phyloP scores from a whole-genome alignment of 345 rosid species.

The Eucalyptus guilfoylei region DNA sequence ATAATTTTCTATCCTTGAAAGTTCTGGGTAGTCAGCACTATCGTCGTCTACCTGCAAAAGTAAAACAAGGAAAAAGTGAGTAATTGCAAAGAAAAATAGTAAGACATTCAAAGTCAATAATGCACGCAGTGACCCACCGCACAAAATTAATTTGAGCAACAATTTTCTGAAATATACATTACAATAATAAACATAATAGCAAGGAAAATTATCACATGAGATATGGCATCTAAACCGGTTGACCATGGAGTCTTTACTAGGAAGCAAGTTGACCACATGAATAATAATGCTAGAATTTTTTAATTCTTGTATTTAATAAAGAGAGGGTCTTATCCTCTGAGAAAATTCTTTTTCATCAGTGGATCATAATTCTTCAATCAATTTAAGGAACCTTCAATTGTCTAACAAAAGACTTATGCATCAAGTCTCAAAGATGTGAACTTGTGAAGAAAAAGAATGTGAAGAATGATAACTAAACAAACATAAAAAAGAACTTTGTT shows the following conservation, averaged over 20 bases:
- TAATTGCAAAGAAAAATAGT: not conserved
- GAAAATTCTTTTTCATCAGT: not conserved
- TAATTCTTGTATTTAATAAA: not conserved
- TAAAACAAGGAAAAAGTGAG: not conserved
- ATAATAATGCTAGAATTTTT: not conserved
- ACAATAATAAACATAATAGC: not conserved
- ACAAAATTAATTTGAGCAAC: not conserved
- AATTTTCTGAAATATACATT: not conserved
- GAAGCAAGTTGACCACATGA: not conserved
- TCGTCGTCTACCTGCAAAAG: conserved; percentile 29
- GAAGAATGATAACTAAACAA: not conserved
- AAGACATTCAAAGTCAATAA: not conserved
- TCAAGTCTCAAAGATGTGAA: not conserved
- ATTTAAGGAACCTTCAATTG: not conserved
- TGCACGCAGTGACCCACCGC: not conserved
- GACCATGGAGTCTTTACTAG: not conserved
- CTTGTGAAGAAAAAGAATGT: not conserved
- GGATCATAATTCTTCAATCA: not conserved
- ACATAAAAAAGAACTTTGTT: not conserved
- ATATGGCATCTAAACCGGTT: not conserved
- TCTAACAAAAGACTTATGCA: not conserved
- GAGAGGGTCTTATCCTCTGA: not conserved
- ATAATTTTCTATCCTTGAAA: conserved; percentile 59
- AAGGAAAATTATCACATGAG: not conserved
- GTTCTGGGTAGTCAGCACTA: conserved; percentile 1